Evolutionary conservation across 2,329 filamentous ascomycete species (phyloP).

Genomic region (Bipolaris bicolor): DNA sequence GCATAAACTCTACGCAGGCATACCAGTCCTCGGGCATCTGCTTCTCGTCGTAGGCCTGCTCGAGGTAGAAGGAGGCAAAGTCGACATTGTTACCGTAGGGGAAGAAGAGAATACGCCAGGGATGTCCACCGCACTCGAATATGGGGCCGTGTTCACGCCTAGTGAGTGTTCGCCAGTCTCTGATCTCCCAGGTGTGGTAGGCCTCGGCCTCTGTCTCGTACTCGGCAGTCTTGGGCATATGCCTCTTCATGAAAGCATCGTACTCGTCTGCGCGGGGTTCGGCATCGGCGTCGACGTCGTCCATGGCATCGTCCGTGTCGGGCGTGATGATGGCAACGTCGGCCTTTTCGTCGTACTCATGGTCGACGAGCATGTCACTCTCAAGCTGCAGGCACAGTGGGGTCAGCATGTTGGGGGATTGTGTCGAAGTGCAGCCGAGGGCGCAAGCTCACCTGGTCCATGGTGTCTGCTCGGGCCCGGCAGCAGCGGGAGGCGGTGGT

Average conservation of each 20-base stretch:
- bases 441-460: constrained; percentile 49
- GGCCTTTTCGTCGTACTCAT: constrained; percentile 67
- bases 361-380: constrained; percentile 68
- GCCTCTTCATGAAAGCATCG: constrained; percentile 83
- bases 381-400: constrained; percentile 55
- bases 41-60: constrained; percentile 84
- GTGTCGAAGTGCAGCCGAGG: constrained; percentile 1
- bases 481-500: constrained; percentile 23
- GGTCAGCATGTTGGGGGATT: constrained; percentile 16
- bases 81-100: constrained; percentile 95
- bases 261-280: constrained; percentile 65
- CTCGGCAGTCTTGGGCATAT: constrained; percentile 78
- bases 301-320: constrained; percentile 64
- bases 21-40: constrained; percentile 88
- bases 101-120: constrained; percentile 96
- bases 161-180: constrained; percentile 76
- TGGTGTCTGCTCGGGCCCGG: constrained; percentile 25
- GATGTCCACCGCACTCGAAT: constrained; percentile 84
- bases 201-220: constrained; percentile 79
- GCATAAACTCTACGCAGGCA: constrained; percentile 91
- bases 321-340: constrained; percentile 68
- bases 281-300: constrained; percentile 60
- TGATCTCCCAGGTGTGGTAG: constrained; percentile 84
- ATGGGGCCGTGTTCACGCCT: constrained; percentile 86
- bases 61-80: constrained; percentile 91